Conservation (phyloP, 164 flowering plant species). For the Warburgia ugandensis region DNA sequence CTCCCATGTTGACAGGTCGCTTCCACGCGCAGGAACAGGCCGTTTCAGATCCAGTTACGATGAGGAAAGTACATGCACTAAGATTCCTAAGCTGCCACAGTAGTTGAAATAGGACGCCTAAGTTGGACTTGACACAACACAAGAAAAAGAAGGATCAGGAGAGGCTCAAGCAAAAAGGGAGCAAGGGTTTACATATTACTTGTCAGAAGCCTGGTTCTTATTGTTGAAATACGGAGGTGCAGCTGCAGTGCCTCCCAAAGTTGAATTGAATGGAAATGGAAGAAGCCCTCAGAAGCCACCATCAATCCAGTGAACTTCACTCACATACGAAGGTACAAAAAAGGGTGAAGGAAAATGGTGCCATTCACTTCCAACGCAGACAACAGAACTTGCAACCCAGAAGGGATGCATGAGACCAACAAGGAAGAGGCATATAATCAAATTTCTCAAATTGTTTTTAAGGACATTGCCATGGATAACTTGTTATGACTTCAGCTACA, state of each 20-base stretch:
- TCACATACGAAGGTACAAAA: conserved; percentile 64
- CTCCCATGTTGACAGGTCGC: conserved; percentile 89
- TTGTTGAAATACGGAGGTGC: conserved; percentile 89
- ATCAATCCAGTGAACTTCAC: conserved; percentile 88
- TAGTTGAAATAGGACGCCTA: conserved; percentile 4
- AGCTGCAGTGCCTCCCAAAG: conserved; percentile 87
- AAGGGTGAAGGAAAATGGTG: conserved; percentile 92
- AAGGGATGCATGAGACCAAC: background rate
- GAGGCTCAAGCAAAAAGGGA: background rate
- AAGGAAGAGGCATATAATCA: background rate
- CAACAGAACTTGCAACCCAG: conserved; percentile 49
- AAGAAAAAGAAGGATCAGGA: background rate
- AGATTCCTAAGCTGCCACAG: conserved; percentile 55
- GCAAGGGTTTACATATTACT: conserved; percentile 65
- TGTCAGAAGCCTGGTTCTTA: conserved; percentile 79
- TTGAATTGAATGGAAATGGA: conserved; percentile 83
- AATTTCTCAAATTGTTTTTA: no score
- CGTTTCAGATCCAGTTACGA: conserved; percentile 80
- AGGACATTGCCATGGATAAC: no score
- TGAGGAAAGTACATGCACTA: conserved; percentile 71
- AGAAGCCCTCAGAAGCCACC: conserved; percentile 97
- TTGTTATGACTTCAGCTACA: no score
- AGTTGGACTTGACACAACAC: background rate
- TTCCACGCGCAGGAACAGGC: conserved; percentile 68
- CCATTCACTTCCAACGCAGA: conserved; percentile 99